Percentiles rank a stretch among this genome's conserved stretches.
Evolutionary conservation across 805 yeast species (phyloP).

Genomic region (Vanderwaltozyma verrucispora): DNA sequence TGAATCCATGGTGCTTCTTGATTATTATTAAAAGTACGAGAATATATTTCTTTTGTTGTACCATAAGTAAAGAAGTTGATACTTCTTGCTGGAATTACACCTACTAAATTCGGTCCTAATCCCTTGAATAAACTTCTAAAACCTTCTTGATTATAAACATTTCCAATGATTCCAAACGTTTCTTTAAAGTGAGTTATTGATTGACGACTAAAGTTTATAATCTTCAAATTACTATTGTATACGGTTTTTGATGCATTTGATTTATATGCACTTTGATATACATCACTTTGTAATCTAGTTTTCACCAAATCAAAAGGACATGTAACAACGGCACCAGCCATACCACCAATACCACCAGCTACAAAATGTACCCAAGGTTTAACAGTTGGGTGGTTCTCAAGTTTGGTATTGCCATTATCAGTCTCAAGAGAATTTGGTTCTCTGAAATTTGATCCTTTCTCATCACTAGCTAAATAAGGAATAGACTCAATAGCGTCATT

Average conservation of each 20-base stretch:
- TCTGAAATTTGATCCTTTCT: constrained; percentile 48
- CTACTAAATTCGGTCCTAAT: constrained; percentile 90
- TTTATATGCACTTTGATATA: constrained; percentile 48
- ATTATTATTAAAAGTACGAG: constrained; percentile 57
- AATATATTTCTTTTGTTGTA: constrained; percentile 72
- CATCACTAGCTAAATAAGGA: constrained; percentile 62
- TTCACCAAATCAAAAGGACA: constrained; percentile 95
- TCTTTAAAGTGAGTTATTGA: constrained; percentile 68
- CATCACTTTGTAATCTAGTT: constrained; percentile 88
- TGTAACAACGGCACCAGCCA: constrained; percentile 93
- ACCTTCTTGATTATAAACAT: constrained; percentile 71
- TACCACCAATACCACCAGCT: constrained; percentile 93
- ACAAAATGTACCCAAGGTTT: constrained; percentile 68
- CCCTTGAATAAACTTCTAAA: constrained; percentile 84
- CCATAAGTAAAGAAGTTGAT: constrained; percentile 96
- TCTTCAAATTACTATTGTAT: constrained; percentile 2
- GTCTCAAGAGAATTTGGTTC: constrained; percentile 24
- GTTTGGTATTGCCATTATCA: constrained; percentile 3
- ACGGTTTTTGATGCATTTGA: constrained; percentile 11
- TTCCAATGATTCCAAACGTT: constrained; percentile 60
- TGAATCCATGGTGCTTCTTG: constrained; percentile 80
- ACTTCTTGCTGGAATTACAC: constrained; percentile 96
- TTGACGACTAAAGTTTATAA: constrained; percentile 31
- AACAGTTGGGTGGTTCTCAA: constrained; percentile 20
- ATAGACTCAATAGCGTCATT: constrained; percentile 49